Conservation (phyloP, 768 basidiomycete genomes). For the Dioszegia aurantiaca region DNA sequence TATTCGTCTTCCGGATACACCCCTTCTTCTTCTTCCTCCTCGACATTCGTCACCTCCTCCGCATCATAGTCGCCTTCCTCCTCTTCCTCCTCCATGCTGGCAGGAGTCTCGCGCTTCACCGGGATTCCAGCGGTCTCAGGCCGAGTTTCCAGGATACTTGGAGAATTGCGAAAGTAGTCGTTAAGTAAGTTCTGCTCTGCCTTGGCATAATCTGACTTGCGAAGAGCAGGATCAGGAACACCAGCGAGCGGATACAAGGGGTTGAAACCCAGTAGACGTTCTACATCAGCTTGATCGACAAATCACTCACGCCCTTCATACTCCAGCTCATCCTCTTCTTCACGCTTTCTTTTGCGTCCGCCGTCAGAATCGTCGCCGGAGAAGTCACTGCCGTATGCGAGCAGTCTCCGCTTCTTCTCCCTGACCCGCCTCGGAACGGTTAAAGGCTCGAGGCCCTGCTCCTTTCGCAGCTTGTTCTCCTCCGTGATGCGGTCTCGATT, state of each 20-base stretch:
- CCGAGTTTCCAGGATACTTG: no score
- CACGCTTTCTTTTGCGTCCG: not conserved
- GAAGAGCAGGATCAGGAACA: not conserved
- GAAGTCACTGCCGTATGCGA: not conserved
- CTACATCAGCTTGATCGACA: constrained; percentile 7
- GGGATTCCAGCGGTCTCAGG: no score
- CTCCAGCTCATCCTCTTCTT: constrained; percentile 19
- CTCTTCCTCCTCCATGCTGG: not conserved
- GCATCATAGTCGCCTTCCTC: not conserved
- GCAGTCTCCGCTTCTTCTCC: constrained; percentile 4
- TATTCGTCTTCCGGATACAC: constrained; percentile 35
- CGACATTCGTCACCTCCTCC: not conserved
- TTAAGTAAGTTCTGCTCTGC: not conserved
- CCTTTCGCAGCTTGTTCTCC: constrained; percentile 27
- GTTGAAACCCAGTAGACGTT: constrained; percentile 31
- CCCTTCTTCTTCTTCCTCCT: constrained; percentile 23
- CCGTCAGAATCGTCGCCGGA: no score
- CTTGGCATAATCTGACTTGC: not conserved
- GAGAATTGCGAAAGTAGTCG: not conserved
- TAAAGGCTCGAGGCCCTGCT: constrained; percentile 15
- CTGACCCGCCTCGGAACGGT: constrained; percentile 18
- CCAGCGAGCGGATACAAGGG: constrained; percentile 27
- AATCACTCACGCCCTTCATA: constrained; percentile 39
- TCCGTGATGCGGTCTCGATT: constrained; percentile 15
- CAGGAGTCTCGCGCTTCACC: no score